phyloP scores from a whole-genome alignment of 306 rosid species.

The Potentilla sterilis region DNA sequence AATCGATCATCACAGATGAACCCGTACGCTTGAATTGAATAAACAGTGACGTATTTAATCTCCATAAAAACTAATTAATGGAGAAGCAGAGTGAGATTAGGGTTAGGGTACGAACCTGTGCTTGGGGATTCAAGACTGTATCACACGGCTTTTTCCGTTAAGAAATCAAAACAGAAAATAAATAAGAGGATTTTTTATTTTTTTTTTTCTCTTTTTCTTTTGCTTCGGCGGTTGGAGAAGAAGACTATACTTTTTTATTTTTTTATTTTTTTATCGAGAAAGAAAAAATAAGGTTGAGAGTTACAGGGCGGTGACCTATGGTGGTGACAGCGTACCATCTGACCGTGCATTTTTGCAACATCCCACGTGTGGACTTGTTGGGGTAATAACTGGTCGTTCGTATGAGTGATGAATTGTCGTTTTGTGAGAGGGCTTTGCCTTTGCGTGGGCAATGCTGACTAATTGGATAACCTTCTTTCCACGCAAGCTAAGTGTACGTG shows the following conservation, averaged over 20 bases:
- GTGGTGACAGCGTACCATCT: constrained; percentile 1
- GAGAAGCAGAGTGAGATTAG: constrained; percentile 6
- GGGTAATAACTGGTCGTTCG: not conserved
- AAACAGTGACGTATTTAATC: not conserved
- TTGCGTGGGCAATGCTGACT: not conserved
- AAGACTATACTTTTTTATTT: not conserved
- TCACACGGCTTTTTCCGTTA: constrained; percentile 29
- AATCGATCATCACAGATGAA: not conserved
- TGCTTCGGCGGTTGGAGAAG: constrained; percentile 47
- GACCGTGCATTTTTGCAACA: not conserved
- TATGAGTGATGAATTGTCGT: not conserved
- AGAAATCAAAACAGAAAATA: constrained; percentile 22
- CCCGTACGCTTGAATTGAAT: not conserved
- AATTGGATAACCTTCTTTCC: not conserved
- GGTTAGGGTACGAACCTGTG: constrained; percentile 37
- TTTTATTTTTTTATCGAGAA: not conserved
- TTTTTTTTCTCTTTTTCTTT: not conserved
- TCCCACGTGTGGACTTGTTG: not conserved
- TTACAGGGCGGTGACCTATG: not conserved
- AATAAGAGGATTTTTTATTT: not conserved
- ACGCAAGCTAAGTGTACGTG: constrained; percentile 23
- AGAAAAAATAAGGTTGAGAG: not conserved
- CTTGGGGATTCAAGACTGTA: constrained; percentile 1
- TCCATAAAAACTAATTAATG: not conserved
- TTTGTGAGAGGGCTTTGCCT: not conserved